Evolutionary conservation across 106 monocot species (phyloP).

Genomic region (Dendrobium huoshanense): DNA sequence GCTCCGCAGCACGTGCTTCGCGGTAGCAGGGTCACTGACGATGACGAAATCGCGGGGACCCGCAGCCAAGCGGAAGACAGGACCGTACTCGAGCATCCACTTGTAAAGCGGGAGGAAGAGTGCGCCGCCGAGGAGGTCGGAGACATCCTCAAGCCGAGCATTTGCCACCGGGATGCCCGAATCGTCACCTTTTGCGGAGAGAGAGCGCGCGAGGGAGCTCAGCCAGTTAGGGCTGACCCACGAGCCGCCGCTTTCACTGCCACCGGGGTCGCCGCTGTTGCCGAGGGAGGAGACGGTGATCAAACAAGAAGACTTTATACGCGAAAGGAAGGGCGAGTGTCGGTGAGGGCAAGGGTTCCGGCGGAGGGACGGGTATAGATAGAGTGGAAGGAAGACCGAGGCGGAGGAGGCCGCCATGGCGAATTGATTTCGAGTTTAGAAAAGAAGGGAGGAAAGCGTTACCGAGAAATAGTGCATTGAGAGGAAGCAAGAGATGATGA

Average conservation of each 20-base stretch:
- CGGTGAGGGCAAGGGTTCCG: not conserved
- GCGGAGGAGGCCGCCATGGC: not conserved
- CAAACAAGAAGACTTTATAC: not conserved
- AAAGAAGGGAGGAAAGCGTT: no score
- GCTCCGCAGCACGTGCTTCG: slow-evolving; percentile 80
- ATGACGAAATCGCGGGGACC: slow-evolving; percentile 86
- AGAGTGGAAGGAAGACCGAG: not conserved
- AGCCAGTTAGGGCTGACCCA: slow-evolving; percentile 98
- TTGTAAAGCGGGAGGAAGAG: slow-evolving; percentile 96
- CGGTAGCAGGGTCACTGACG: slow-evolving; percentile 80
- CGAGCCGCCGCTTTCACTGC: slow-evolving; percentile 21
- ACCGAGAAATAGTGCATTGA: no score
- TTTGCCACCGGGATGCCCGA: slow-evolving; percentile 79
- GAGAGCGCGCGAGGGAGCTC: slow-evolving; percentile 26
- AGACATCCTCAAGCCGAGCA: slow-evolving; percentile 84
- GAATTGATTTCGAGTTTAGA: no score
- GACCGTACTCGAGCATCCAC: slow-evolving; percentile 85
- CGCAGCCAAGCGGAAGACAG: slow-evolving; percentile 83
- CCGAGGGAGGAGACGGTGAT: not conserved
- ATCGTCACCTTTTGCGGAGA: slow-evolving; percentile 23
- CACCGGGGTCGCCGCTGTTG: not conserved
- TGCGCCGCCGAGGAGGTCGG: slow-evolving; percentile 92
- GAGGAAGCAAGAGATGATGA: no score
- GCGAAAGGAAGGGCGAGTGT: not conserved
- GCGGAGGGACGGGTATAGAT: not conserved